Conservation (phyloP, 805 yeast species). For the Komagataella ulmi region DNA sequence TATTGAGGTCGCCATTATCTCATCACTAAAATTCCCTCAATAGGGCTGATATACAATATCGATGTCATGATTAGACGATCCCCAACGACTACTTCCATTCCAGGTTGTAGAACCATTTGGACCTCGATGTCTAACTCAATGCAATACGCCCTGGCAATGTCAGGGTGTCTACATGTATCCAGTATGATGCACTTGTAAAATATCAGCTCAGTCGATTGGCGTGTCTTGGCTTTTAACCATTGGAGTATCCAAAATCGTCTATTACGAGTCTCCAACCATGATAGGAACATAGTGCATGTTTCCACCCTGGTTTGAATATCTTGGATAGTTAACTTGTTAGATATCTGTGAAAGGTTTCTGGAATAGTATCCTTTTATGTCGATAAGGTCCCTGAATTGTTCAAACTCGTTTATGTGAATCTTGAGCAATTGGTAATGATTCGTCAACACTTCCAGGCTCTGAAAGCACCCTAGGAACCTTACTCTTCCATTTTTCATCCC, state of each 20-base stretch:
- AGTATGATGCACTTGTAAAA: slow-evolving; percentile 24
- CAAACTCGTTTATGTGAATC: background rate
- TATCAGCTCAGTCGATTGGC: slow-evolving; percentile 1
- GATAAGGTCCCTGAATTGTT: background rate
- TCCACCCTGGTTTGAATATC: background rate
- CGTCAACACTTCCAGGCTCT: background rate
- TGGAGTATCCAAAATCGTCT: background rate
- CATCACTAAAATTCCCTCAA: slow-evolving; percentile 26
- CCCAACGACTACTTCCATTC: slow-evolving; percentile 22
- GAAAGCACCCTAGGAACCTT: background rate
- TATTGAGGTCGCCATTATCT: slow-evolving; percentile 2
- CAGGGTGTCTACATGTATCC: slow-evolving; percentile 8
- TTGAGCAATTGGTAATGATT: background rate
- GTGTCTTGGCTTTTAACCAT: background rate
- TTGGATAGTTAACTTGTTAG: background rate
- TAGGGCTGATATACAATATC: slow-evolving; percentile 27
- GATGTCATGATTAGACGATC: slow-evolving; percentile 30
- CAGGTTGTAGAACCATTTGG: slow-evolving; percentile 17
- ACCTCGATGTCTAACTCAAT: slow-evolving; percentile 31
- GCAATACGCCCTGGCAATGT: slow-evolving; percentile 31
- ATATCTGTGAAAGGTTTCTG: background rate
- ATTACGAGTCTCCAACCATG: background rate
- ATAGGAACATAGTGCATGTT: background rate
- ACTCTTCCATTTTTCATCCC: background rate
- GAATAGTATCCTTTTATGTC: background rate